Evolutionary conservation across 495 filamentous ascomycete genomes (phyloP).

Genomic region (Saxispiralis lemnorum): DNA sequence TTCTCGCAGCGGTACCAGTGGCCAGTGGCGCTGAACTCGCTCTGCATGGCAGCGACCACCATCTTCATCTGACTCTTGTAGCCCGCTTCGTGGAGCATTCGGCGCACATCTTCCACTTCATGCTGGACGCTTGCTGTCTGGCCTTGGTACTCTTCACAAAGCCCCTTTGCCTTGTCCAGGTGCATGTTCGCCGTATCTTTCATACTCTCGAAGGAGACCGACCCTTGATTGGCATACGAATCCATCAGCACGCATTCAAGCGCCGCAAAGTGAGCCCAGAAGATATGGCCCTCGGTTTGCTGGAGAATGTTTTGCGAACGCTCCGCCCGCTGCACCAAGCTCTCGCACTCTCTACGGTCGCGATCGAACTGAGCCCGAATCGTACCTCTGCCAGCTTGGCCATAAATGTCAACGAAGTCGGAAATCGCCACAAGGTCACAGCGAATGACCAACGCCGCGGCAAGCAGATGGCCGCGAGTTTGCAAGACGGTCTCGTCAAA

Average conservation of each 20-base stretch:
- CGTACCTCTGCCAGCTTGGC: constrained; percentile 3
- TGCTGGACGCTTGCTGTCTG: not conserved
- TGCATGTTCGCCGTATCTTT: constrained; percentile 9
- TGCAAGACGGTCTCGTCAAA: constrained; percentile 31
- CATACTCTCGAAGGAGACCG: constrained; percentile 2
- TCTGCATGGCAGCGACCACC: constrained; percentile 20
- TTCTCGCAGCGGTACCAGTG: constrained; percentile 51
- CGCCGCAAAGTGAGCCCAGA: constrained; percentile 24
- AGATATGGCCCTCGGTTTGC: constrained; percentile 25
- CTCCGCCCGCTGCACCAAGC: constrained; percentile 18
- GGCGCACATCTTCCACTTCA: constrained; percentile 21
- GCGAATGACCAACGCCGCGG: constrained; percentile 33
- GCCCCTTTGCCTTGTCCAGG: constrained; percentile 16
- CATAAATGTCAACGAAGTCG: constrained; percentile 32
- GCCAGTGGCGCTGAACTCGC: constrained; percentile 17
- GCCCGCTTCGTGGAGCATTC: constrained; percentile 18
- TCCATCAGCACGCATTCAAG: constrained; percentile 18
- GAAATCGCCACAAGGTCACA: constrained; percentile 38
- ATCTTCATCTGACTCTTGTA: constrained; percentile 28
- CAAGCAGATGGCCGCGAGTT: constrained; percentile 30
- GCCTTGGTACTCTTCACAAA: constrained; percentile 14
- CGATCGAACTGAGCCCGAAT: constrained; percentile 9
- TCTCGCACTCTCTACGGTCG: constrained; percentile 12
- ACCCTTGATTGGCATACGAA: not conserved
- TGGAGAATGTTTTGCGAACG: constrained; percentile 15